Conservation (phyloP, 2,329 filamentous ascomycete species). For the Tolypocladium ovalisporum region DNA sequence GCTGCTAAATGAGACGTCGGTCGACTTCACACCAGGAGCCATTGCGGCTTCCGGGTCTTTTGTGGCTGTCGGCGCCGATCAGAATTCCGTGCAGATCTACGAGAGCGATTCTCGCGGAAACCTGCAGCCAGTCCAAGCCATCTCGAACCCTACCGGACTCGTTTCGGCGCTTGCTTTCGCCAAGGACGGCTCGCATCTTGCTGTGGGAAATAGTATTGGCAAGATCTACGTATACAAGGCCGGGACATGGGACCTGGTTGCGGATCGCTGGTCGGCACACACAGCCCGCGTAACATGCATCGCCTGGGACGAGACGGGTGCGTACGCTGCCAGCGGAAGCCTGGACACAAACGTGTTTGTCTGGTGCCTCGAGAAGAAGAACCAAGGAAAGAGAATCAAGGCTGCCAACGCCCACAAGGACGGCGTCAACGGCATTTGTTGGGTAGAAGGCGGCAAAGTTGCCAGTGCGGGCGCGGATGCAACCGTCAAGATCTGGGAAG, state of each 20-base stretch:
- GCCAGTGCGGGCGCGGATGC: slow-evolving; percentile 80
- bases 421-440: slow-evolving; percentile 79
- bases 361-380: slow-evolving; percentile 70
- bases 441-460: slow-evolving; percentile 61
- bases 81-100: slow-evolving; percentile 69
- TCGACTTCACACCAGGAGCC: slow-evolving; percentile 55
- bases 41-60: slow-evolving; percentile 57
- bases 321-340: slow-evolving; percentile 71
- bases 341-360: slow-evolving; percentile 88
- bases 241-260: slow-evolving; percentile 56
- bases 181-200: slow-evolving; percentile 62
- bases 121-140: slow-evolving; percentile 41
- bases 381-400: slow-evolving; percentile 77
- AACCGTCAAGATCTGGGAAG: slow-evolving; percentile 75
- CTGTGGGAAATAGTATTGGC: slow-evolving; percentile 71
- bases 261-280: slow-evolving; percentile 59
- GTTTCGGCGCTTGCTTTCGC: slow-evolving; percentile 82
- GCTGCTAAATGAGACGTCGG: slow-evolving; percentile 45
- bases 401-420: slow-evolving; percentile 89
- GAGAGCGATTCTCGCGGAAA: slow-evolving; percentile 39
- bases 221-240: slow-evolving; percentile 74
- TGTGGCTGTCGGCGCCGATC: slow-evolving; percentile 66
- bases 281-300: slow-evolving; percentile 47
- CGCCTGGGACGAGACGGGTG: slow-evolving; percentile 68
- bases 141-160: slow-evolving; percentile 58